A percentile compares a stretch with the other conserved stretches of the same genome.
These are phyloP conservation scores for Trapa bicornis DNA, from an alignment of 345 rosid genomes.

Conservation along the genomic window DNA sequence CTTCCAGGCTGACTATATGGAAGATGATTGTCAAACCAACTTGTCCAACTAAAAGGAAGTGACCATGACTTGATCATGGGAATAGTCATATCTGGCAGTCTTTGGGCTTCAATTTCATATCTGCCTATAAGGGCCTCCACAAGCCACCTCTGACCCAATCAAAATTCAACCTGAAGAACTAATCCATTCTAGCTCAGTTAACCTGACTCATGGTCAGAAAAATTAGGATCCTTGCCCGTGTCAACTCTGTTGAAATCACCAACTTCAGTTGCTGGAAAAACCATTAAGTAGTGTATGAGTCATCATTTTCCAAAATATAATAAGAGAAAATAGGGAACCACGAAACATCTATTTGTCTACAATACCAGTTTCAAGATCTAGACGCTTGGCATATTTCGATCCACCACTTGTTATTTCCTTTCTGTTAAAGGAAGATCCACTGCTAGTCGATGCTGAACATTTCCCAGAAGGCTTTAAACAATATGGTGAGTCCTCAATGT, in stretches of 20 bases:
- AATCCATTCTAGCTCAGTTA: background rate
- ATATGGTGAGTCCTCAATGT: background rate
- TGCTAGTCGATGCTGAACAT: background rate
- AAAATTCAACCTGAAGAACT: conserved; percentile 5
- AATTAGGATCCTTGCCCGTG: conserved; percentile 5
- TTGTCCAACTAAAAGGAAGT: conserved; percentile 8
- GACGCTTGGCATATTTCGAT: background rate
- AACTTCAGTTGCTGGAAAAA: conserved; percentile 10
- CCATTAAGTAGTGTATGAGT: conserved; percentile 1
- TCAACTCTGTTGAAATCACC: conserved; percentile 7
- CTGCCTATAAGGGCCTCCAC: conserved; percentile 1
- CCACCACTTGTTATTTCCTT: background rate
- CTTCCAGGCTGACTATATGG: conserved; percentile 1
- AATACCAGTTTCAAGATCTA: conserved; percentile 3
- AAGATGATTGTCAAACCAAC: background rate
- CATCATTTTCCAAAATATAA: background rate
- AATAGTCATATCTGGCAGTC: background rate
- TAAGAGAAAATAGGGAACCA: background rate
- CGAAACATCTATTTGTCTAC: background rate
- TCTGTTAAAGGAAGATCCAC: background rate
- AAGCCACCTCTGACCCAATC: background rate
- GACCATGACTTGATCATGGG: background rate
- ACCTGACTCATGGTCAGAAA: conserved; percentile 7
- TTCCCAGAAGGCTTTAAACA: background rate
- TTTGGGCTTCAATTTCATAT: background rate